These are phyloP conservation scores for Akebia trifoliata DNA, from an alignment of 164 flowering plant species.

Conservation along the genomic window DNA sequence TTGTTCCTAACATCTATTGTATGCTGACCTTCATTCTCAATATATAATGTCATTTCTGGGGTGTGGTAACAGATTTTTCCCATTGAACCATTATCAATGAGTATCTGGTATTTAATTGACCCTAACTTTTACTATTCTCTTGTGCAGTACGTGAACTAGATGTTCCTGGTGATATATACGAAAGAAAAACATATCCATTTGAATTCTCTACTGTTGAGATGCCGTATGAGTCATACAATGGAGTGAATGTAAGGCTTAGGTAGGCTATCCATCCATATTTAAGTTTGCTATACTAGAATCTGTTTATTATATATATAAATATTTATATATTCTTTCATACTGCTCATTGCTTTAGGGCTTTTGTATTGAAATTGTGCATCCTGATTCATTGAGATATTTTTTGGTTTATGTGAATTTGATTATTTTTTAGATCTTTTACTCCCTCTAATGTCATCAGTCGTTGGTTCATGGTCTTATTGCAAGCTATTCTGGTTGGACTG, in stretches of 20 bases:
- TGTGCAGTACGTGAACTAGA: constrained; percentile 89
- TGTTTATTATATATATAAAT: too few species aligned
- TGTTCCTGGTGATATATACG: constrained; percentile 96
- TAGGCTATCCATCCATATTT: constrained; percentile 18
- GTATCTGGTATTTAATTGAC: background rate
- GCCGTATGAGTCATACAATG: constrained; percentile 96
- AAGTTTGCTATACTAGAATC: too few species aligned
- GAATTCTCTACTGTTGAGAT: constrained; percentile 98
- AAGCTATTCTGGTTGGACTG: too few species aligned
- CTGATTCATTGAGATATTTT: background rate
- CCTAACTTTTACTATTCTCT: constrained; percentile 8
- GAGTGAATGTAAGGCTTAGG: constrained; percentile 97
- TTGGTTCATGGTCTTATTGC: background rate
- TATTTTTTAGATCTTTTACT: background rate
- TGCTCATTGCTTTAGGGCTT: background rate
- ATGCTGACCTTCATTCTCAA: constrained; percentile 1
- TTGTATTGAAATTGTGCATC: background rate
- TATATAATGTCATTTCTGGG: background rate
- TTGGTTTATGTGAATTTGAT: background rate
- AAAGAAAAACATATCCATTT: constrained; percentile 82
- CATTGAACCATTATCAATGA: background rate
- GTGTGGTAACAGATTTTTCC: constrained; percentile 4
- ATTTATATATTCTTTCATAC: background rate
- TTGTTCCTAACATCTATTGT: background rate
- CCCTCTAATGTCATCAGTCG: background rate